These are phyloP conservation scores for Fraxinus latifolia DNA, from an alignment of 305 asterid genomes.

Conservation along the genomic window DNA sequence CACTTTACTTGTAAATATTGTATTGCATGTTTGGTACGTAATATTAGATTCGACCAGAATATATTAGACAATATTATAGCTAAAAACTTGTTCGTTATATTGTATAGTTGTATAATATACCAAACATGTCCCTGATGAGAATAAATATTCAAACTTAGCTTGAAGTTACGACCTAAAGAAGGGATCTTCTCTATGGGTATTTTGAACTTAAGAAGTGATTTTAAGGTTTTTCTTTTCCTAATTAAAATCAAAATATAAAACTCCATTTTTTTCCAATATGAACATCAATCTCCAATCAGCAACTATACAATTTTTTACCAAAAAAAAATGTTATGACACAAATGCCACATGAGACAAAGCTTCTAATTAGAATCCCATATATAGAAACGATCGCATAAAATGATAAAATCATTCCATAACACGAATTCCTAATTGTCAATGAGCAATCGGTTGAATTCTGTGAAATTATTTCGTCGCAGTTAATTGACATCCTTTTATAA, in stretches of 20 bases:
- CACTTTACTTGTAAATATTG: neutral
- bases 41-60: neutral
- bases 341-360: neutral
- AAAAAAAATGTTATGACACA: neutral
- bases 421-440: neutral
- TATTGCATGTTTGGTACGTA: neutral
- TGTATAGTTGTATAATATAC: neutral
- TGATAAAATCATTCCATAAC: neutral
- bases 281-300: neutral
- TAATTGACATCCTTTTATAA: neutral
- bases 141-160: neutral
- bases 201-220: neutral
- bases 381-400: neutral
- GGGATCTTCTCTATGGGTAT: neutral
- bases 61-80: neutral
- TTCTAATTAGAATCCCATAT: neutral
- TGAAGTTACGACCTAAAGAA: neutral
- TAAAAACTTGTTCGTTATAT: neutral
- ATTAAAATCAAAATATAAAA: neutral
- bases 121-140: too few relatives aligned
- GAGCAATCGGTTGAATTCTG: neutral
- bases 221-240: neutral
- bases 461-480: neutral
- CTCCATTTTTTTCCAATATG: neutral
- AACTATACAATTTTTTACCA: neutral